Percentiles rank a stretch among this genome's conserved stretches.
These are phyloP conservation scores for Shiraia sp. DNA, from an alignment of 2,329 filamentous ascomycete genomes.

Conservation along the genomic window DNA sequence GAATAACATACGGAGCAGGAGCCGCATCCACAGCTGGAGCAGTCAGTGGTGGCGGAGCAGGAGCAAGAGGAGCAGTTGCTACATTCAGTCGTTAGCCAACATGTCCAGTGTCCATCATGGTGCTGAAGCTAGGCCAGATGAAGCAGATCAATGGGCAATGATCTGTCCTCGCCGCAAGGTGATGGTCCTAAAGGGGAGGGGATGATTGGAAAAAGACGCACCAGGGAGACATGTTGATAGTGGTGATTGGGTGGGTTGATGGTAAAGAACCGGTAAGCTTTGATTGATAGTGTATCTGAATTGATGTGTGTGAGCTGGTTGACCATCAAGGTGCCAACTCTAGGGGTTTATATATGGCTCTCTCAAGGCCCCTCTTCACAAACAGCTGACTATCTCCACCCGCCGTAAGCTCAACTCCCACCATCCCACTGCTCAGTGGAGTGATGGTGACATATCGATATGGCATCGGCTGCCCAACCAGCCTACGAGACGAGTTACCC, in stretches of 20 bases:
- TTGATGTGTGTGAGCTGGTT: conserved; percentile 1
- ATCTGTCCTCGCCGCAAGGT: too few relatives aligned
- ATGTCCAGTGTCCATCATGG: conserved; percentile 10
- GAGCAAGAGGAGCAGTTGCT: conserved; percentile 5
- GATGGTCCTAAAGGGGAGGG: too few relatives aligned
- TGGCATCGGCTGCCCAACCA: neutral
- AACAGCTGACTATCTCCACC: too few relatives aligned
- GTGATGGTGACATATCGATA: conserved; percentile 8
- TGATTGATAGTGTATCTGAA: neutral
- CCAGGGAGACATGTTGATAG: conserved; percentile 24
- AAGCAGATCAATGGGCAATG: neutral
- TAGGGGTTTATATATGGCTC: conserved; percentile 10
- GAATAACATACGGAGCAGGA: conserved; percentile 19
- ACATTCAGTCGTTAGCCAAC: neutral
- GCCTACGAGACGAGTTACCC: too few relatives aligned
- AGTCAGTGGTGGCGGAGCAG: conserved; percentile 28
- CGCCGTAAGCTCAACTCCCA: too few relatives aligned
- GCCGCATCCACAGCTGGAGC: conserved; percentile 31
- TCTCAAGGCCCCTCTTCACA: neutral
- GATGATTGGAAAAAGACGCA: conserved; percentile 3
- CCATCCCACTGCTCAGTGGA: neutral
- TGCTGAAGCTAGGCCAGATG: conserved; percentile 9
- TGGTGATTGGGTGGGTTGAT: conserved; percentile 4
- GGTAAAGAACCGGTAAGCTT: neutral
- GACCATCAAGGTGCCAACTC: conserved; percentile 18